These are phyloP conservation scores for Mycena olivaceomarginata DNA, from an alignment of 768 basidiomycete species.

Conservation along the genomic window DNA sequence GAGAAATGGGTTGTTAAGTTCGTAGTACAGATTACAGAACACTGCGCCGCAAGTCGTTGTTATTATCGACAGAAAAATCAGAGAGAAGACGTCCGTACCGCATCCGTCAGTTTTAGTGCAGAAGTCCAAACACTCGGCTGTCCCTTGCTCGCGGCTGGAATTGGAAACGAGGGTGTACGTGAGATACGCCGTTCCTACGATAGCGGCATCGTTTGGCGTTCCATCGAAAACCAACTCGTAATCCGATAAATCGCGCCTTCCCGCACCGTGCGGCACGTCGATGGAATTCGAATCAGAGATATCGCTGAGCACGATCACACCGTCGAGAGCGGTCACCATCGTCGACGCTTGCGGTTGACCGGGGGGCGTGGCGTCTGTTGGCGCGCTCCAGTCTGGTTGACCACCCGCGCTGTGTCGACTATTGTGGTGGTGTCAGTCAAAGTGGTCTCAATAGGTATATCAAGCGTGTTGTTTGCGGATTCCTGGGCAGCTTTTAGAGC, in stretches of 20 bases:
- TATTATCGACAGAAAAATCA: background rate
- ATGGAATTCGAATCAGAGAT: constrained; percentile 23
- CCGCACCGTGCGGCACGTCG: background rate
- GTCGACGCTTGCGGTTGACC: constrained; percentile 38
- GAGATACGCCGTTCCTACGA: constrained; percentile 46
- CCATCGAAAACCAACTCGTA: constrained; percentile 46
- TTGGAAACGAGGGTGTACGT: constrained; percentile 46
- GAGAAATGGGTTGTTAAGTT: constrained; percentile 42
- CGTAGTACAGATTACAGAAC: constrained; percentile 46
- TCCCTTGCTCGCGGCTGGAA: constrained; percentile 37
- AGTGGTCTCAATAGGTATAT: background rate
- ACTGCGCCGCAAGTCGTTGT: constrained; percentile 24
- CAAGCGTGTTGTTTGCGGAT: constrained; percentile 23
- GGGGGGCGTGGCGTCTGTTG: constrained; percentile 38
- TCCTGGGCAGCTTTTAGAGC: constrained; percentile 29
- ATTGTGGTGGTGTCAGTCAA: constrained; percentile 44
- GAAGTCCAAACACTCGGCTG: constrained; percentile 39
- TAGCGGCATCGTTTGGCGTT: constrained; percentile 39
- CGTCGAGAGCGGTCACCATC: constrained; percentile 46
- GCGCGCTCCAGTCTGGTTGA: constrained; percentile 43
- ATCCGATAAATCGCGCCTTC: constrained; percentile 28
- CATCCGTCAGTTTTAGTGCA: constrained; percentile 44
- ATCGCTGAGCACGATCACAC: constrained; percentile 31
- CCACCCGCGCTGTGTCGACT: constrained; percentile 34
- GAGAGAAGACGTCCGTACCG: constrained; percentile 33